Evolutionary conservation across 192 early-diverging fungal genomes (phyloP).

Genomic region (Kickxella alabastrina): DNA sequence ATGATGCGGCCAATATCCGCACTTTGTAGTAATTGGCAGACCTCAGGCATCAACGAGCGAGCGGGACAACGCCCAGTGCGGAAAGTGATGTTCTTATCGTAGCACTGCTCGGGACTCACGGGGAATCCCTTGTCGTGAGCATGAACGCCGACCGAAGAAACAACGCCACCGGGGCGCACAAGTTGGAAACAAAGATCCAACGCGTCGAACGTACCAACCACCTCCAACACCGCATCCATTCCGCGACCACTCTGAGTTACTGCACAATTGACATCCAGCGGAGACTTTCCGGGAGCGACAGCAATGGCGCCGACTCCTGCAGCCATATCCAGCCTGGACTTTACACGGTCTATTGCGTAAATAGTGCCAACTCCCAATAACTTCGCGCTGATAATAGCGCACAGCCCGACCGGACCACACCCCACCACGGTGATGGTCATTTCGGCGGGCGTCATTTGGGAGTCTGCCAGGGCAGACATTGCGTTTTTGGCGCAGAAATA

Average conservation of each 20-base stretch:
- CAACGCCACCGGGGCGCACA: slow-evolving; percentile 51
- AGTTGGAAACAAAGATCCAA: slow-evolving; percentile 46
- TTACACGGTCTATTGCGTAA: slow-evolving; percentile 44
- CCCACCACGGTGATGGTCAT: slow-evolving; percentile 51
- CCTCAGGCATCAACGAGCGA: slow-evolving; percentile 44
- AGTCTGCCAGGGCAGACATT: slow-evolving; percentile 26
- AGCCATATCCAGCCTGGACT: slow-evolving; percentile 45
- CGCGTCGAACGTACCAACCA: slow-evolving; percentile 50
- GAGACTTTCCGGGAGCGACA: slow-evolving; percentile 11
- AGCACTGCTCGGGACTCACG: slow-evolving; percentile 51
- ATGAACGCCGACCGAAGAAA: slow-evolving; percentile 57
- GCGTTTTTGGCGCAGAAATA: slow-evolving; percentile 56
- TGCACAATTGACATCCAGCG: slow-evolving; percentile 3
- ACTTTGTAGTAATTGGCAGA: slow-evolving; percentile 17
- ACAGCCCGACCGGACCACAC: slow-evolving; percentile 56
- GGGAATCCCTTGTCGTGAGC: slow-evolving; percentile 50
- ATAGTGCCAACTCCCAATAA: slow-evolving; percentile 37
- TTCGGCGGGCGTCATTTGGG: slow-evolving; percentile 9
- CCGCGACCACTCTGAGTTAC: slow-evolving; percentile 34
- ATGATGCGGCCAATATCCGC: slow-evolving; percentile 45
- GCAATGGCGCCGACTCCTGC: slow-evolving; percentile 33
- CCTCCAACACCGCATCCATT: slow-evolving; percentile 53
- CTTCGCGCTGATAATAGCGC: slow-evolving; percentile 43
- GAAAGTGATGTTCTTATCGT: slow-evolving; percentile 57
- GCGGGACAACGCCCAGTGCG: slow-evolving; percentile 54